These are phyloP conservation scores for Colletotrichum costaricense DNA, from an alignment of 2,329 filamentous ascomycete species.

Conservation along the genomic window DNA sequence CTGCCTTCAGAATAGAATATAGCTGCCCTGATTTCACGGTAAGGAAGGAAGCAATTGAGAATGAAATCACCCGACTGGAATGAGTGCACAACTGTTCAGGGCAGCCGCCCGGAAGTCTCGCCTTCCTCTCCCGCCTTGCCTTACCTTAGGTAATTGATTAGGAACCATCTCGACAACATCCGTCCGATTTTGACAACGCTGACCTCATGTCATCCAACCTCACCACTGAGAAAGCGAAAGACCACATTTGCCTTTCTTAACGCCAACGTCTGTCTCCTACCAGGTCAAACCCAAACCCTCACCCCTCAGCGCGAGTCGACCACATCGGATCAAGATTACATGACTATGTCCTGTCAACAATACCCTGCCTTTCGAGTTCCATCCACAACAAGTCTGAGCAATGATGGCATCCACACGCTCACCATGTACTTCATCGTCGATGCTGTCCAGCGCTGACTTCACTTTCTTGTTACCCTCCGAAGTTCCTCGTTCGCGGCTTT, in stretches of 20 bases:
- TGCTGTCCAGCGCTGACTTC: neutral
- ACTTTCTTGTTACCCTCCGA: neutral
- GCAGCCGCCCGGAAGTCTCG: too few relatives aligned
- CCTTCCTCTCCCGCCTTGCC: neutral
- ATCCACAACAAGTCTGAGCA: neutral
- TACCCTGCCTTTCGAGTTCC: neutral
- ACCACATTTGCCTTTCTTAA: neutral
- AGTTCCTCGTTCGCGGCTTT: constrained; percentile 1
- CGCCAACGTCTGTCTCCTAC: neutral
- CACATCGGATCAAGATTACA: neutral
- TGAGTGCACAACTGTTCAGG: neutral
- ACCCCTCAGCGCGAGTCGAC: neutral
- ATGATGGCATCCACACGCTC: neutral
- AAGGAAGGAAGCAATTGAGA: neutral
- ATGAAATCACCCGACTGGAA: neutral
- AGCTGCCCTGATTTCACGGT: neutral
- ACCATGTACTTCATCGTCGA: constrained; percentile 3
- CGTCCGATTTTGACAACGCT: neutral
- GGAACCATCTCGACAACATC: too few relatives aligned
- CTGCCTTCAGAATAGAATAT: neutral
- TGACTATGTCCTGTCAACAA: neutral
- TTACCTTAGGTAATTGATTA: neutral
- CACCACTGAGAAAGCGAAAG: neutral
- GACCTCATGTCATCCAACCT: neutral
- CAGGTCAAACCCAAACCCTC: neutral